Conservation (phyloP, 225 moss, liverwort and hornwort species). For the Anthoceros angustus region DNA sequence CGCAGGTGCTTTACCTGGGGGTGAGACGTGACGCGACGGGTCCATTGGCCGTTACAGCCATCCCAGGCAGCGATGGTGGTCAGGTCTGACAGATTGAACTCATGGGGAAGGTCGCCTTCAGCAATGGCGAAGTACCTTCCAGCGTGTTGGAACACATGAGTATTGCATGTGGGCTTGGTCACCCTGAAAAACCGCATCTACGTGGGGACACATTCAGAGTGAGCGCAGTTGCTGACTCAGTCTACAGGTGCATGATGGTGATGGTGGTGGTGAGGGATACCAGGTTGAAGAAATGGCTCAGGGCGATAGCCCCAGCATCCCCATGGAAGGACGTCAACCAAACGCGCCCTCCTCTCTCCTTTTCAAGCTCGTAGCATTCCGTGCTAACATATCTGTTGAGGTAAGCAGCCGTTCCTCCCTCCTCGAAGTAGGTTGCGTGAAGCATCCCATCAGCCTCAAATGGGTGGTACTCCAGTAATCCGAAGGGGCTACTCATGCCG, state of each 20-base stretch:
- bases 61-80: constrained; percentile 10
- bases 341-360: constrained; percentile 5
- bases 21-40: constrained; percentile 8
- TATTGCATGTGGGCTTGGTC: constrained; percentile 7
- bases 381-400: constrained; percentile 19
- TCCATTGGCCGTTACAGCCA: constrained; percentile 11
- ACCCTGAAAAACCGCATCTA: constrained; percentile 1
- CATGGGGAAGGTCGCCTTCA: constrained; percentile 10
- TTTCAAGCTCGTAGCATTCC: constrained; percentile 10
- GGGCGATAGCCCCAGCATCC: not conserved
- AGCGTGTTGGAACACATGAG: constrained; percentile 9
- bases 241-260: not conserved
- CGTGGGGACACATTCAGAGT: not conserved
- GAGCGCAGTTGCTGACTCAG: not conserved
- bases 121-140: constrained; percentile 6
- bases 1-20: constrained; percentile 5
- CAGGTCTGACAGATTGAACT: constrained; percentile 12
- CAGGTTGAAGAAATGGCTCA: not conserved
- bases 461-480: constrained; percentile 8
- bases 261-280: not conserved
- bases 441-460: constrained; percentile 26
- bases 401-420: constrained; percentile 14
- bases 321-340: constrained; percentile 13
- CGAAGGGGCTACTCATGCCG: constrained; percentile 7
- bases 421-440: constrained; percentile 16